These are phyloP conservation scores for Handroanthus guayacan DNA, from an alignment of 257 asterid species.

Conservation along the genomic window DNA sequence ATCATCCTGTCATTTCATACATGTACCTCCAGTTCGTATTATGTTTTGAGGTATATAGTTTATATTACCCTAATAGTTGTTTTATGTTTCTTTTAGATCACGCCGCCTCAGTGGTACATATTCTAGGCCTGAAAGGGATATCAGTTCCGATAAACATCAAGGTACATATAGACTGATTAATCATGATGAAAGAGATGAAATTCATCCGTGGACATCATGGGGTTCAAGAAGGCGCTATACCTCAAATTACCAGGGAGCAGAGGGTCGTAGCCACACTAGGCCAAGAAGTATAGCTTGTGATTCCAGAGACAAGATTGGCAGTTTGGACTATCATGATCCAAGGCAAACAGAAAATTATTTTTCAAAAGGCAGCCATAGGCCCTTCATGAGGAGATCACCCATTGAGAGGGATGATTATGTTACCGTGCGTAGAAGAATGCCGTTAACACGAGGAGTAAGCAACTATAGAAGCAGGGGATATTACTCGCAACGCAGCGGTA, in stretches of 20 bases:
- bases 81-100: constrained; percentile 43
- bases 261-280: constrained; percentile 53
- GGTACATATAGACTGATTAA: constrained; percentile 56
- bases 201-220: constrained; percentile 57
- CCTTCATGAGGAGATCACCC: constrained; percentile 59
- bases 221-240: constrained; percentile 56
- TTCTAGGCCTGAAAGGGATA: constrained; percentile 56
- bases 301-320: constrained; percentile 50
- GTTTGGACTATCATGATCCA: constrained; percentile 47
- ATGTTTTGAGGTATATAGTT: too few species aligned
- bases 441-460: constrained; percentile 42
- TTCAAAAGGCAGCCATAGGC: constrained; percentile 56
- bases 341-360: constrained; percentile 51
- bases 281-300: constrained; percentile 51
- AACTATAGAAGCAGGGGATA: constrained; percentile 55
- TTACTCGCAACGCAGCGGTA: constrained; percentile 51
- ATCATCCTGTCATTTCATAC: too few species aligned
- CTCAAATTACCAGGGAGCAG: constrained; percentile 49
- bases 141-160: constrained; percentile 54
- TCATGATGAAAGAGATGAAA: constrained; percentile 55
- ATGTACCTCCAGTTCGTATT: too few species aligned
- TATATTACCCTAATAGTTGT: background rate
- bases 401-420: constrained; percentile 57
- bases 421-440: constrained; percentile 52
- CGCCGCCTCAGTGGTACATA: constrained; percentile 47